Evolutionary conservation across 768 basidiomycete species (phyloP).

Genomic region (Lactifluus echinatus): DNA sequence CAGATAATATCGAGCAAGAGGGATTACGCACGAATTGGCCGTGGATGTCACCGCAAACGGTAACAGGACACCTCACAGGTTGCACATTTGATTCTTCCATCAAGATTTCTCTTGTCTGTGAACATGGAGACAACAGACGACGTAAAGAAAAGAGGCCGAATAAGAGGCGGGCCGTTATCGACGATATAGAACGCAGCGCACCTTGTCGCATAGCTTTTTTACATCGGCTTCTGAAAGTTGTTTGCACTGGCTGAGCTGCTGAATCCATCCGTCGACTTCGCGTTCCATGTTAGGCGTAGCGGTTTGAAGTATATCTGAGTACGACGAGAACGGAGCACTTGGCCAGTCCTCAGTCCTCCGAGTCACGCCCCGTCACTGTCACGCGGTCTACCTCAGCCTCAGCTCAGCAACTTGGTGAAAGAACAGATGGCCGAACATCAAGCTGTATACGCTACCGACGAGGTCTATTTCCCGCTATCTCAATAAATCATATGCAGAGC

Average conservation of each 20-base stretch:
- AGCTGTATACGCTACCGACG: conserved; percentile 81
- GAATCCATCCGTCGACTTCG: conserved; percentile 96
- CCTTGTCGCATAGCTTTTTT: conserved; percentile 99
- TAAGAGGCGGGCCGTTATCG: conserved; percentile 26
- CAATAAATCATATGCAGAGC: neutral
- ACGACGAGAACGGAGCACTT: neutral
- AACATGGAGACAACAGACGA: conserved; percentile 4
- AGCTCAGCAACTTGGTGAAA: neutral
- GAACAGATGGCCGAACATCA: conserved; percentile 37
- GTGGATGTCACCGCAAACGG: conserved; percentile 99
- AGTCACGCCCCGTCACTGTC: conserved; percentile 16
- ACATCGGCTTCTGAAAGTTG: conserved; percentile 92
- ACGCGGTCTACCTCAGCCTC: neutral
- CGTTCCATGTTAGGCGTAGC: conserved; percentile 33
- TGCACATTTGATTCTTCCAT: conserved; percentile 99
- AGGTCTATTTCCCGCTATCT: conserved; percentile 37
- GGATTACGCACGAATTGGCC: conserved; percentile 89
- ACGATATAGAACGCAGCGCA: conserved; percentile 33
- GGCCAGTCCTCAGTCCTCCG: neutral
- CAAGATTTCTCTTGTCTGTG: conserved; percentile 91
- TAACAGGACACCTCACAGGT: conserved; percentile 96
- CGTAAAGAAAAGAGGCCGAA: conserved; percentile 7
- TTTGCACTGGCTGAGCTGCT: conserved; percentile 94
- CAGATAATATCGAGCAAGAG: conserved; percentile 20
- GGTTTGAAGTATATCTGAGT: conserved; percentile 16